phyloP scores from a whole-genome alignment of 2,329 filamentous ascomycete species.

The Fusarium camptoceras region DNA sequence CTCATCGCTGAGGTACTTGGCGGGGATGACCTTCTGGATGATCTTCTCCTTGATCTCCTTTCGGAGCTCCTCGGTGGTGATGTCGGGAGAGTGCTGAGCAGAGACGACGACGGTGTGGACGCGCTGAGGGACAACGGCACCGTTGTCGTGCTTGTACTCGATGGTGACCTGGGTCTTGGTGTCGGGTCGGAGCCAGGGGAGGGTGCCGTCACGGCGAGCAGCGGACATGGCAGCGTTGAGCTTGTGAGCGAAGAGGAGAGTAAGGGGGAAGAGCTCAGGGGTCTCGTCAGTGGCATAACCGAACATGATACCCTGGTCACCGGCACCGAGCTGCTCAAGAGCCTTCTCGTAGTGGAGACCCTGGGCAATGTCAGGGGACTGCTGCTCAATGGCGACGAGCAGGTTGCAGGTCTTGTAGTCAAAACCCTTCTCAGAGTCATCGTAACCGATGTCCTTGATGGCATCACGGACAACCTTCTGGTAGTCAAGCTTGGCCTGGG shows the following conservation, averaged over 20 bases:
- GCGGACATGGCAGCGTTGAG: slow-evolving; percentile 95
- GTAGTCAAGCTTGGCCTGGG: slow-evolving; percentile 95
- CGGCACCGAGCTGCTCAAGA: slow-evolving; percentile 96
- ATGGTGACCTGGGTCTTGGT: slow-evolving; percentile 99
- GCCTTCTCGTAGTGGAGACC: slow-evolving; percentile 98
- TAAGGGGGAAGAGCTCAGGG: slow-evolving; percentile 94
- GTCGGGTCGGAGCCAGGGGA: slow-evolving; percentile 96
- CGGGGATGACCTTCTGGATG: slow-evolving; percentile 93
- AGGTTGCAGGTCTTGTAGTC: slow-evolving; percentile 99
- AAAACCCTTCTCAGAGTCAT: slow-evolving; percentile 96
- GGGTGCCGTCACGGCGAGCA: slow-evolving; percentile 85
- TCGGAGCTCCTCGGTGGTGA: slow-evolving; percentile 91
- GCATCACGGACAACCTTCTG: slow-evolving; percentile 94
- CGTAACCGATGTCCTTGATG: slow-evolving; percentile 99
- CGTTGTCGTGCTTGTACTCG: slow-evolving; percentile 97
- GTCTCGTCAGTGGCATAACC: slow-evolving; percentile 99
- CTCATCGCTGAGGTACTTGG: slow-evolving; percentile 89
- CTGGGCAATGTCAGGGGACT: slow-evolving; percentile 98
- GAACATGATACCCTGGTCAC: slow-evolving; percentile 99
- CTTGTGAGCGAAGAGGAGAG: slow-evolving; percentile 93
- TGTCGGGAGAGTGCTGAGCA: slow-evolving; percentile 90
- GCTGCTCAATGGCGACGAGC: slow-evolving; percentile 98
- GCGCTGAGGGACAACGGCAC: slow-evolving; percentile 89
- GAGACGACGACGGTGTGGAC: slow-evolving; percentile 98
- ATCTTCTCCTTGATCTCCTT: slow-evolving; percentile 98